Conservation (phyloP, 345 rosid species). For the Citrus hindsii region DNA sequence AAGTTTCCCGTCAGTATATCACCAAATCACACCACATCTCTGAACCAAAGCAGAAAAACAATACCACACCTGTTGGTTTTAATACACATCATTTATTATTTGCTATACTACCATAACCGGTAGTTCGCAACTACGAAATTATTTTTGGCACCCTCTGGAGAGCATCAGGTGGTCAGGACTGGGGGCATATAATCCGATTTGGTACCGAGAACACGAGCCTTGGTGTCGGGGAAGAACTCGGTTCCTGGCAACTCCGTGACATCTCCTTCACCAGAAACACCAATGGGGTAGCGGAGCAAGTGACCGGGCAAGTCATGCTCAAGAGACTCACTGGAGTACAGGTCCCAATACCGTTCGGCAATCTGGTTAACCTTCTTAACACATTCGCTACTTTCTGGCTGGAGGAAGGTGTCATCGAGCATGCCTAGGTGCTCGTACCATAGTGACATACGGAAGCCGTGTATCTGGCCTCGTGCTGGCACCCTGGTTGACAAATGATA, state of each 20-base stretch:
- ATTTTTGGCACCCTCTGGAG: not conserved
- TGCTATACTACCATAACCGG: not conserved
- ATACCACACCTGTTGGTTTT: not conserved
- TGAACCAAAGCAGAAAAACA: not conserved
- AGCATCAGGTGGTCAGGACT: constrained; percentile 72
- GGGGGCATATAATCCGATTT: constrained; percentile 95
- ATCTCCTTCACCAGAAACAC: constrained; percentile 55
- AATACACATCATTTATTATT: constrained; percentile 17
- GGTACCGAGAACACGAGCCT: constrained; percentile 78
- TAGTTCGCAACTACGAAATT: not conserved
- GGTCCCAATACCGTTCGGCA: constrained; percentile 91
- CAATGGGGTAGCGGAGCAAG: constrained; percentile 83
- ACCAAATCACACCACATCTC: constrained; percentile 11
- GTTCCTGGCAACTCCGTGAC: constrained; percentile 68
- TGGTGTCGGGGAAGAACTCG: constrained; percentile 85
- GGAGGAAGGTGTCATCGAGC: constrained; percentile 75
- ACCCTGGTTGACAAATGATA: constrained; percentile 65
- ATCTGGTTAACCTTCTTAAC: constrained; percentile 66
- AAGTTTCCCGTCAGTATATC: constrained; percentile 9
- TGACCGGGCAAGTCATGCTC: constrained; percentile 89
- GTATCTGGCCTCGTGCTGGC: constrained; percentile 91
- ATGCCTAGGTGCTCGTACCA: constrained; percentile 98
- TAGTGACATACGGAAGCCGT: constrained; percentile 90
- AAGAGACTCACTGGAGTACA: constrained; percentile 69
- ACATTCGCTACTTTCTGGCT: constrained; percentile 69